Evolutionary conservation across 2,329 filamentous ascomycete species (phyloP), one percentile per base, ranked within the genome.

Genomic region (Xylaria sp.): DNA sequence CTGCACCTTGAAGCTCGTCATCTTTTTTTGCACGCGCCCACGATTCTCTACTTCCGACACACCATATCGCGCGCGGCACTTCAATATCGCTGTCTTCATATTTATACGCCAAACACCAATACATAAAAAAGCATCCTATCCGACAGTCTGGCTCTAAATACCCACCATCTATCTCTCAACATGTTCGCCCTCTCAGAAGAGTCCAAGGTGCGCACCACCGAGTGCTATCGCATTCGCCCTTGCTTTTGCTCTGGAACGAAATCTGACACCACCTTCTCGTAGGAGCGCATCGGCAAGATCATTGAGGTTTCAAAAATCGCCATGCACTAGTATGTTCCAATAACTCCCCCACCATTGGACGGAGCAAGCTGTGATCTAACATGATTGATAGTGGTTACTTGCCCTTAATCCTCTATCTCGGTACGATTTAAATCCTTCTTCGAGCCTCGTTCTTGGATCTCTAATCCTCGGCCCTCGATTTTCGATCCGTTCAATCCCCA

Each of bases 241-340:
- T 23, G 10, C 63, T 35, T 48, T 63, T 40, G 37, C 60, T 13
- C 16, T 55, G 13, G 66, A 63, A 78, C 55, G 62, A 35, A 32
- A 57, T 51, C 69, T 44, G 29, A 71, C 61, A 40, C 25, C 21
- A 61, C 21, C 40, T 47, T 48, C 23, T 25, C n/a, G 74, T 77
- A 98, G 95, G 96, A 99, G 91, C 94, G 96, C 87, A 97, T 99
- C 83, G 91, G 93, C 79, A 95, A 94, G 87, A 88, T 98, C 84
- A 96, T 99, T 81, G 96, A 98, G 83, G 85, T 98, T 81, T 96
- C 94, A 71, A 90, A 94, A 78, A 91, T 98, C 77, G 94, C 93
- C 69, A 92, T 99, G 79, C 96, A 99, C 85, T 99, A 98, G 93
- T 97, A 89, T 74, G 92, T 44, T 35, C 5, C 59, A n/a, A 23